phyloP scores from a whole-genome alignment of 306 rosid species.

The Prunus campanulata region DNA sequence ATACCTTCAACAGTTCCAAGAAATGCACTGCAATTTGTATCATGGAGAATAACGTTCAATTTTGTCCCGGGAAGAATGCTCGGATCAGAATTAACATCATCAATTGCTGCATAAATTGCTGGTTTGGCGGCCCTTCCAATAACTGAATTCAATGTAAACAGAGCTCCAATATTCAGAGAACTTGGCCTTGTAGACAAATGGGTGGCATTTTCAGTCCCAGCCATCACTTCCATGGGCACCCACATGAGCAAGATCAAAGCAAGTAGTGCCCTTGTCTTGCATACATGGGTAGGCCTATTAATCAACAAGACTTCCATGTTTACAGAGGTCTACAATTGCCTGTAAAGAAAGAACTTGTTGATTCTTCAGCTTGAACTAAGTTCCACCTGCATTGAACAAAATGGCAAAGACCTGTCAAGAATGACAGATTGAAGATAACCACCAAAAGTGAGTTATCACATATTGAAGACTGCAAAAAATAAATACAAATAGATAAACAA shows the following conservation, averaged over 20 bases:
- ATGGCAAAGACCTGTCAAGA: conserved; percentile 35
- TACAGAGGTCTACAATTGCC: conserved; percentile 13
- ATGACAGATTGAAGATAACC: conserved; percentile 29
- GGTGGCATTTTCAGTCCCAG: conserved; percentile 37
- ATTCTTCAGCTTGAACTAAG: conserved; percentile 26
- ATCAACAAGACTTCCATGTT: conserved; percentile 38
- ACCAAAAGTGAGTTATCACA: background rate
- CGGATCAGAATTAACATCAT: conserved; percentile 54
- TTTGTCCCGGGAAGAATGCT: conserved; percentile 47
- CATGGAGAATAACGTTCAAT: conserved; percentile 33
- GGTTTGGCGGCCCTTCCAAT: conserved; percentile 65
- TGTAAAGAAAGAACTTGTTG: conserved; percentile 3
- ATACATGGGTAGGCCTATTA: conserved; percentile 19
- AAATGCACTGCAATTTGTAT: conserved; percentile 70
- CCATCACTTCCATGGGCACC: conserved; percentile 47
- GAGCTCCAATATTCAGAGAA: conserved; percentile 61
- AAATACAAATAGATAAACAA: background rate
- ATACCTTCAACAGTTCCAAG: conserved; percentile 71
- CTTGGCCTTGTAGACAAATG: conserved; percentile 38
- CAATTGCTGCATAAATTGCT: conserved; percentile 52
- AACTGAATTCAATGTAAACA: conserved; percentile 52
- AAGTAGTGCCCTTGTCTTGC: conserved; percentile 27
- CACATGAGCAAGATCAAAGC: conserved; percentile 43
- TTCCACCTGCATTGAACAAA: conserved; percentile 21
- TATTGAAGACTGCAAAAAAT: conserved; percentile 3